Evolutionary conservation across 306 rosid genomes (phyloP), one percentile per base, ranked within the genome.

Genomic region (Trifolium pratense): DNA sequence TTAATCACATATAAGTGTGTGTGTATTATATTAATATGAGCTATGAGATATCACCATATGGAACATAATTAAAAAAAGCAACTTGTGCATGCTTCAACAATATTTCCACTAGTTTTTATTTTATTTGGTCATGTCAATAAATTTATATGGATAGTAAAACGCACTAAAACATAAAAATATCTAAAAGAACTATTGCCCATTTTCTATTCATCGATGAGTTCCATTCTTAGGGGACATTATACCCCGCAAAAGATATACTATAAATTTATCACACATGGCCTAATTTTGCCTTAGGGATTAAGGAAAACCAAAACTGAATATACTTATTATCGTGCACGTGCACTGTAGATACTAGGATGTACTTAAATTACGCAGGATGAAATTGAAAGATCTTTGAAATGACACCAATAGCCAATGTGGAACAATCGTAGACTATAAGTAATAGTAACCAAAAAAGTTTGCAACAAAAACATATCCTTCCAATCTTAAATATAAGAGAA

Each of bases 181-280:
- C 23, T 17, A 51, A 21, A 51, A 52, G 5, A 52, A 18, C 26
- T 0, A 21, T 18, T 18, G 12, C 39, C 2, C 39, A 18, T 4
- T 52, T 52, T 21, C 25, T 52, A 18, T 52, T 52, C 11, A 52
- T 36, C 9, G 10, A 36, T 3, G 1, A 18, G 26, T 52, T 52
- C 26, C 12, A 52, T 52, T 52, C 14, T 52, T 52, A 52, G 25
- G 58, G 25, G 58, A 17, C 58, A 52, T 52, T 52, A 52, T 52
- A 9, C 58, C 58, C 58, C 23, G 12, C 58, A 52, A 18, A 18
- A 17, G 58, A 51, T 52, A 17, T 52, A 43, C 49, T 52, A 52
- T 21, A 42, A 11, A 55, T 20, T 11, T 55, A 55, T 21, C 8
- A 55, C 32, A 55, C 61, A 55, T 55, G 61, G 32, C 32, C 61